Evolutionary conservation across 371 early-diverging fungal genomes (phyloP), one percentile per base, ranked within the genome.

Genomic region (Mortierella sp.): DNA sequence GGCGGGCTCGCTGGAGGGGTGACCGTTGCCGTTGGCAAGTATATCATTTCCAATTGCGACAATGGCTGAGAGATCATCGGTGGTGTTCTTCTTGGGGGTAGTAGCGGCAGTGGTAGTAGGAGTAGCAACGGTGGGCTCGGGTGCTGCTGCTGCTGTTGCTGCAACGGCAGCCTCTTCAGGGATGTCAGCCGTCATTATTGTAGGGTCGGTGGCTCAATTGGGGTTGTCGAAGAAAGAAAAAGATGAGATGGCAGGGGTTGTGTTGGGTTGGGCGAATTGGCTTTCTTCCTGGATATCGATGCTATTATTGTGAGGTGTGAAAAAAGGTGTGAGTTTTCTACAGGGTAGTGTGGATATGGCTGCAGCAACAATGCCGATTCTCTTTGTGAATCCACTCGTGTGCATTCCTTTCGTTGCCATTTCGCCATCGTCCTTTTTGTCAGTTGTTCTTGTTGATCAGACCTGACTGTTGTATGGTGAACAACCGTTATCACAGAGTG

Each of bases 11-110:
- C 70, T 63, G 48, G 44, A 21, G 34, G n/a, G 31, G 47, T 76
- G 75, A 34, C 71, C 54, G 4, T 76, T 58, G 11, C 85, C 82
- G 24, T 85, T 75, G 55, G 68, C 42, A 45, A 85, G 82, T 16
- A 82, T 73, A 70, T 85, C 82, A 48, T 85, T 85, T n/a, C 86
- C 80, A 63, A 85, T 85, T 13, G 86, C 82, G 47, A 79, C 80
- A 72, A 86, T 86, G 0, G 82, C 79, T 3, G 68, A 58, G 24
- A 84, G 72, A 48, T 55, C 70, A 26, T 84, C 80, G 34, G 47
- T 77, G 9, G n/a, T 52, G 70, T 52, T 79, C 52, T 50, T 70
- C n/a, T 31, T 71, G 28, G 52, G 42, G 28, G 26, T 42, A 21
- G 60, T 31, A 38, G 42, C 42, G 31, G 60, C 28, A 14, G 60